Evolutionary conservation across 2,329 filamentous ascomycete species (phyloP), one percentile per base, ranked within the genome.

Genomic region (Paraphaeosphaeria minitans): DNA sequence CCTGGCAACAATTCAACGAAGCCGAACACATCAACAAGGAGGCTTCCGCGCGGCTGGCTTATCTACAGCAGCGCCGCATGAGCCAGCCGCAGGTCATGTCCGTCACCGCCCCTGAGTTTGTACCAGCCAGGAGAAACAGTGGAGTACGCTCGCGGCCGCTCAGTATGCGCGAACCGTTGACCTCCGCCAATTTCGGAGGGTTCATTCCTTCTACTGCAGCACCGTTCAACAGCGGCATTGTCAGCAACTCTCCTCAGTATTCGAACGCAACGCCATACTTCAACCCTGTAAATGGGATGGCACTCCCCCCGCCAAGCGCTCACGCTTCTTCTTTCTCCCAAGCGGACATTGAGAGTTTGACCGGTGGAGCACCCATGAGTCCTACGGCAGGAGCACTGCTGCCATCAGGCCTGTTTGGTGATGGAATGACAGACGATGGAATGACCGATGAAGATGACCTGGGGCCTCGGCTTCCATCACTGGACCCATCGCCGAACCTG

Each of bases 351-450:
- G 85, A 85, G 58, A 82, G 82, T 19, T 73, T 89, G 37, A 87
- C 83, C 3, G 84, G 82, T 19, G 87, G 85, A 29, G 90, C 89
- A 2, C 89, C 89, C 0, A 85, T 94, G 73, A 93, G 90, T 67
- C 91, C 91, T 1, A 90, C 89, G 4, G 91, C 91, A 2, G 87
- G 89, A 29, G 84, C 88, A 16, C 80, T 94, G 3, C 78, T 96
- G 16, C 91, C 91, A 0, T 90, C 90, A 1, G 86, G 85, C 59
- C 79, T 89, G 4, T 82, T 87, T 51, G 83, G 83, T 6, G 87
- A 89, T 53, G 87, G 88, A 16, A 79, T 71, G 49, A 74, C 67
- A 0, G 72, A 75, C 42, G 48, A 51, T 19, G 48, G 48, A 24
- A 64, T 66, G 10, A 74, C 75, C 39, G 68, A 75, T 14, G 67